Evolutionary conservation across 345 rosid species (phyloP).

Genomic region (Stellera chamaejasme): DNA sequence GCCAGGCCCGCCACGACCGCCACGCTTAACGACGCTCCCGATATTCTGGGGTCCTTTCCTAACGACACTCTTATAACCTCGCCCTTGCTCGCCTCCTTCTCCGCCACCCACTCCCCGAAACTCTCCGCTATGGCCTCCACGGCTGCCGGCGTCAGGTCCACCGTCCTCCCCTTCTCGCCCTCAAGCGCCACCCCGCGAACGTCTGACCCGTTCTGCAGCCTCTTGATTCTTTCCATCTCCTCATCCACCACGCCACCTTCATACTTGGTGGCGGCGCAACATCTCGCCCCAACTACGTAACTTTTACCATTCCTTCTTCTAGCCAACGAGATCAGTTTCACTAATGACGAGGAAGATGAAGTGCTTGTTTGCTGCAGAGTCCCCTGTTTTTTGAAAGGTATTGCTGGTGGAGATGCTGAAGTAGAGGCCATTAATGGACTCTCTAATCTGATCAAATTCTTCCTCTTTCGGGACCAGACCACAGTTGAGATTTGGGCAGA

Average conservation of each 20-base stretch:
- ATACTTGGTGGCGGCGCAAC: slow-evolving; percentile 16
- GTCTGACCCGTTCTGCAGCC: slow-evolving; percentile 89
- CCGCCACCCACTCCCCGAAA: slow-evolving; percentile 84
- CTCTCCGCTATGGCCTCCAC: slow-evolving; percentile 92
- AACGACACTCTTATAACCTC: slow-evolving; percentile 52
- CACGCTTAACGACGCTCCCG: slow-evolving; percentile 54
- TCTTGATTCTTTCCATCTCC: slow-evolving; percentile 62
- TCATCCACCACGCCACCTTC: slow-evolving; percentile 45
- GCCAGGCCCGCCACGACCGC: slow-evolving; percentile 73
- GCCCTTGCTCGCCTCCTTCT: slow-evolving; percentile 17
- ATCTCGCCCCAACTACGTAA: no score
- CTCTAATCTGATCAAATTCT: no score
- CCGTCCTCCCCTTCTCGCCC: slow-evolving; percentile 71
- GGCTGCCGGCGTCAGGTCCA: slow-evolving; percentile 68
- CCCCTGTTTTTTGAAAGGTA: no score
- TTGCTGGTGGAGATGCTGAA: no score
- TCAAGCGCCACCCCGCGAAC: slow-evolving; percentile 90
- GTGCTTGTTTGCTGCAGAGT: no score
- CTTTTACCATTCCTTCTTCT: no score
- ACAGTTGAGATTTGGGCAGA: no score
- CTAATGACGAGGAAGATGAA: no score
- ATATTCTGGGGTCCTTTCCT: slow-evolving; percentile 77
- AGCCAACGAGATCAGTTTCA: no score
- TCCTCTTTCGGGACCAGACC: no score
- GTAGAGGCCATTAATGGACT: no score